phyloP scores from a whole-genome alignment of 1,139 yeast species.

The Pichia sp. region DNA sequence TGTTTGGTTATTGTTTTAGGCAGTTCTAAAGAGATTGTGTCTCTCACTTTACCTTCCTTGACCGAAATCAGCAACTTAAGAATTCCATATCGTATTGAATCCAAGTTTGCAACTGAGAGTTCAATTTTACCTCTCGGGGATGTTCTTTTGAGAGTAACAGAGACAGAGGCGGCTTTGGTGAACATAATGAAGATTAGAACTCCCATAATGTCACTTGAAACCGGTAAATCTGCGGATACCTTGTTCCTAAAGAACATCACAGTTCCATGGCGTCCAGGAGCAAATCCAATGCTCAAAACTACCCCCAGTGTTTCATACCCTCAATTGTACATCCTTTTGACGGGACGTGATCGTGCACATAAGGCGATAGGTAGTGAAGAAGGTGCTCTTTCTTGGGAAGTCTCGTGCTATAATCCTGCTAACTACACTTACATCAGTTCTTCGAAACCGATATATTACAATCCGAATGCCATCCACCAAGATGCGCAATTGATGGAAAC shows the following conservation, averaged over 20 bases:
- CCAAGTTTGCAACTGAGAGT: slow-evolving; percentile 35
- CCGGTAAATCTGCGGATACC: slow-evolving; percentile 32
- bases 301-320: slow-evolving; percentile 49
- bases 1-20: slow-evolving; percentile 24
- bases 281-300: slow-evolving; percentile 74
- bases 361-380: slow-evolving; percentile 32
- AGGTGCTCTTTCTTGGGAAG: slow-evolving; percentile 50
- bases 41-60: slow-evolving; percentile 47
- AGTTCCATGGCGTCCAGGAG: slow-evolving; percentile 75
- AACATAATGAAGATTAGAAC: slow-evolving; percentile 32
- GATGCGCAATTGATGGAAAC: slow-evolving; percentile 19
- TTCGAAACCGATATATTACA: slow-evolving; percentile 24
- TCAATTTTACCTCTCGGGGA: slow-evolving; percentile 68
- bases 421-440: slow-evolving; percentile 28
- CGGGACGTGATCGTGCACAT: slow-evolving; percentile 52
- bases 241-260: slow-evolving; percentile 53
- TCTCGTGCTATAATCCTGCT: slow-evolving; percentile 34
- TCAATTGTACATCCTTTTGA: slow-evolving; percentile 53
- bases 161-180: slow-evolving; percentile 49
- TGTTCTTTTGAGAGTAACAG: slow-evolving; percentile 50
- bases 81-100: slow-evolving; percentile 36
- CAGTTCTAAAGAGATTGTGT: slow-evolving; percentile 32
- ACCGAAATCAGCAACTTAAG: slow-evolving; percentile 36
- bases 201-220: slow-evolving; percentile 27
- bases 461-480: slow-evolving; percentile 26